Evolutionary conservation across 331 rosid species (phyloP).

Genomic region (Prunus yedoensis): DNA sequence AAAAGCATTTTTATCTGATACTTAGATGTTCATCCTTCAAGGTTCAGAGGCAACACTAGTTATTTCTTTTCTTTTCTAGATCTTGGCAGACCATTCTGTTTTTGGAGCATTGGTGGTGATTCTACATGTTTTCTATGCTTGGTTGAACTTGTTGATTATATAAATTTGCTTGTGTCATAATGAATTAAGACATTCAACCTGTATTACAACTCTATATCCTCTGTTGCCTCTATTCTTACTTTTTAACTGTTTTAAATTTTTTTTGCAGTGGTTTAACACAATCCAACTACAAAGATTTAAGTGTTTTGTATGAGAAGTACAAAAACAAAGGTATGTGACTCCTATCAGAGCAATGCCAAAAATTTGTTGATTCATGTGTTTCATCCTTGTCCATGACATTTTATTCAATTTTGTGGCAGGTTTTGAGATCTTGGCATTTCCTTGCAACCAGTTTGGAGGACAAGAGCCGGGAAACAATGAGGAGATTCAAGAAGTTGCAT

Average conservation of each 20-base stretch:
- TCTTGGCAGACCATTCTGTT: not conserved
- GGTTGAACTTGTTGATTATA: not conserved
- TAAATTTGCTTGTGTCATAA: not conserved
- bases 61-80: not conserved
- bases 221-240: not conserved
- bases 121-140: not conserved
- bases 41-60: not conserved
- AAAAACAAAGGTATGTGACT: constrained; percentile 61
- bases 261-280: constrained; percentile 83
- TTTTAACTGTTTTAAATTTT: constrained; percentile 2
- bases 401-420: constrained; percentile 35
- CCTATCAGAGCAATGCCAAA: constrained; percentile 5
- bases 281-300: constrained; percentile 85
- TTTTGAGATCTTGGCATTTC: constrained; percentile 93
- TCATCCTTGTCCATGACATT: not conserved
- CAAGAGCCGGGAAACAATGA: constrained; percentile 92
- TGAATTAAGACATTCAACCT: not conserved
- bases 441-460: constrained; percentile 90
- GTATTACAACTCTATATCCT: not conserved
- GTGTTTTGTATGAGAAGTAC: constrained; percentile 67
- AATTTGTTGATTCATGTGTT: not conserved
- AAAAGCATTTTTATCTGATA: too few relatives aligned
- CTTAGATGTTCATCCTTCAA: not conserved
- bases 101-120: not conserved
- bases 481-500: constrained; percentile 69